A percentile compares a stretch with the other conserved stretches of the same genome.
Evolutionary conservation across 345 rosid genomes (phyloP).

Genomic region (Geranium rotundifolium): DNA sequence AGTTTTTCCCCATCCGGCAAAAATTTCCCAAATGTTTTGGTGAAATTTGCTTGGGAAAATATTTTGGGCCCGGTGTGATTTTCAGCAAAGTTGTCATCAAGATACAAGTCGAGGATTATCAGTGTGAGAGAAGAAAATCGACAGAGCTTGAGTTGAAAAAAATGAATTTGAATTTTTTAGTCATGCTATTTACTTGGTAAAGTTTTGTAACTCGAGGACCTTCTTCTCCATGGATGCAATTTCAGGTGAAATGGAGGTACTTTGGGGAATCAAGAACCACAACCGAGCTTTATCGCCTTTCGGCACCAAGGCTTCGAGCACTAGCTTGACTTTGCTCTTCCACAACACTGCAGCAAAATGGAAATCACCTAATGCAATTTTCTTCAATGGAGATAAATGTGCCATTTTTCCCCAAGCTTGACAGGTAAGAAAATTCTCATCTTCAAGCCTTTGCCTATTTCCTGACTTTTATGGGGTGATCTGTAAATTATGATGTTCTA

Average conservation of each 20-base stretch:
- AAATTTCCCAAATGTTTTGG: too few relatives aligned
- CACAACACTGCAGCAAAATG: neutral
- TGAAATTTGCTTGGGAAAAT: too few relatives aligned
- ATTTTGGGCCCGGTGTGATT: too few relatives aligned
- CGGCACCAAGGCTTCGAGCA: neutral
- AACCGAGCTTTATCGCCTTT: neutral
- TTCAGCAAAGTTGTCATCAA: too few relatives aligned
- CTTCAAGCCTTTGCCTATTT: neutral
- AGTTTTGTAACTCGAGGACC: neutral
- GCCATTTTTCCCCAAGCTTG: neutral
- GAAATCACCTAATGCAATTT: neutral
- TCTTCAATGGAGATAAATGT: constrained; percentile 4
- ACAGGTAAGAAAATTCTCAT: neutral
- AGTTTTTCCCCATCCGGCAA: too few relatives aligned
- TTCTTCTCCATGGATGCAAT: neutral
- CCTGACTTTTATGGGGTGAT: neutral
- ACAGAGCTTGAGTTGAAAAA: too few relatives aligned
- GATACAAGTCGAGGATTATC: too few relatives aligned
- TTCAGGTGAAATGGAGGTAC: neutral
- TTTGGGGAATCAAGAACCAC: constrained; percentile 4
- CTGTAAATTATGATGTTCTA: too few relatives aligned
- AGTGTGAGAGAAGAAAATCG: too few relatives aligned
- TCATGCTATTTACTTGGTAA: too few relatives aligned
- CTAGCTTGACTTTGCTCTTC: neutral
- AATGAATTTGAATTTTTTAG: too few relatives aligned